Evolutionary conservation across 176 grass and related monocot genomes (phyloP), one percentile per base, ranked within the genome.

Genomic region (Poa pratensis): DNA sequence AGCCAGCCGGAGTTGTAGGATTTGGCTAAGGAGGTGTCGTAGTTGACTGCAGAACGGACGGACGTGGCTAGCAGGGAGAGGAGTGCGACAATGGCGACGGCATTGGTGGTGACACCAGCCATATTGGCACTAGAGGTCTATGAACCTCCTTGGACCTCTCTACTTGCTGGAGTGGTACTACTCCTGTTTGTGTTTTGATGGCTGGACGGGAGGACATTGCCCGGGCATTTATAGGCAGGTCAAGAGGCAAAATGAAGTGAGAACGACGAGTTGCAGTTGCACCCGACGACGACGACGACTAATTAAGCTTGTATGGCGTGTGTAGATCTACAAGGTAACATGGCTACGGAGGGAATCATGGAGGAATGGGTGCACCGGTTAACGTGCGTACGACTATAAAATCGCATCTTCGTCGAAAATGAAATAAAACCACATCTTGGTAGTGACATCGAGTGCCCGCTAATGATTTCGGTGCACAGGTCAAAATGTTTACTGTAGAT

Each of bases 331-430:
- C 73, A 53, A 75, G 27, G 8, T 54, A 53, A 84, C 86, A 88
- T 88, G 86, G 86, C 74, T 69, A 88, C 81, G 42, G 86, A 82
- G 51, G 7, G 73, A 88, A 83, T 88, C 80, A 78, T 88, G 80
- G 63, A 30, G 80, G 30, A 83, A 78, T 71, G 73, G 74, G 78
- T 80, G 69, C 37, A 58, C 60, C 86, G 80, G 81, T 79, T 82
- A 34, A 76, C 81, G 75, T 42, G 66, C 74, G 65, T 17, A 50
- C 75, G n/a, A 79, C 60, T 72, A 79, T 19, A 70, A 43, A 74
- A 34, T 43, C 61, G 35, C 37, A 39, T 59, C n/a, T 24, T 59
- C 57, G 9, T 23, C 57, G 9, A 11, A 59, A 59, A 59, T 23
- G 9, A 59, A 59, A 77, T 18, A 54, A 77, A 77, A 43, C 34